Percentiles rank a stretch among this genome's conserved stretches.
Conservation (phyloP, 2,329 filamentous ascomycete species). For the Madurella fahalii region DNA sequence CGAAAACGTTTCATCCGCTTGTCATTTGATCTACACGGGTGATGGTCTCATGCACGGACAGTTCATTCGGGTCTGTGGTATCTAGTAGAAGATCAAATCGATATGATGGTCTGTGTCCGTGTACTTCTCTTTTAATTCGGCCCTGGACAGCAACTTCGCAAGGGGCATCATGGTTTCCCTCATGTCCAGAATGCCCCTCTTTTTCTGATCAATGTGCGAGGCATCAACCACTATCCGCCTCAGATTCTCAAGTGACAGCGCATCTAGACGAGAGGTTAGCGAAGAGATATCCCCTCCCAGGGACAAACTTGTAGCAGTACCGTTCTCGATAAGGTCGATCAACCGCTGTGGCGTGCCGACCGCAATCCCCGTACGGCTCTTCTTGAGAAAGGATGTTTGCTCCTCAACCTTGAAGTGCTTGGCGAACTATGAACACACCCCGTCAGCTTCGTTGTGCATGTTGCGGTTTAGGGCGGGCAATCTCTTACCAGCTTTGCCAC, state of each 20-base stretch:
- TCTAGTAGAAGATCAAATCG: slow-evolving; percentile 61
- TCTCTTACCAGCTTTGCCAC: slow-evolving; percentile 71
- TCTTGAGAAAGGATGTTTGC: slow-evolving; percentile 70
- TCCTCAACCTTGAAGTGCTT: slow-evolving; percentile 97
- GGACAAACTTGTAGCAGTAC: slow-evolving; percentile 41
- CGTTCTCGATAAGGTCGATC: slow-evolving; percentile 76
- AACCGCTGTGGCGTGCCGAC: slow-evolving; percentile 86
- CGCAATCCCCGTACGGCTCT: slow-evolving; percentile 71
- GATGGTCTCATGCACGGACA: no score
- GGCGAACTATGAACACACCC: slow-evolving; percentile 58
- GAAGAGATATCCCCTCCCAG: not conserved
- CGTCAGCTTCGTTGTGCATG: not conserved
- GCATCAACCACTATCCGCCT: slow-evolving; percentile 84
- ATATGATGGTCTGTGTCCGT: slow-evolving; percentile 53
- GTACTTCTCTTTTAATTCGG: slow-evolving; percentile 69
- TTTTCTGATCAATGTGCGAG: slow-evolving; percentile 92
- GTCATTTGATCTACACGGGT: no score
- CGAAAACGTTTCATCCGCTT: no score
- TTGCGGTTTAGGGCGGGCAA: not conserved
- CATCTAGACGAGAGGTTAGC: slow-evolving; percentile 42
- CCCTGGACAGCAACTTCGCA: slow-evolving; percentile 65
- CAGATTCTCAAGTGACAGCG: slow-evolving; percentile 65
- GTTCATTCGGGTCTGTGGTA: not conserved
- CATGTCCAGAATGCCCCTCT: slow-evolving; percentile 91
- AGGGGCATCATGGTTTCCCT: slow-evolving; percentile 84